phyloP scores from a whole-genome alignment of 169 alveolate species.

The Plasmodium gallinaceum region DNA sequence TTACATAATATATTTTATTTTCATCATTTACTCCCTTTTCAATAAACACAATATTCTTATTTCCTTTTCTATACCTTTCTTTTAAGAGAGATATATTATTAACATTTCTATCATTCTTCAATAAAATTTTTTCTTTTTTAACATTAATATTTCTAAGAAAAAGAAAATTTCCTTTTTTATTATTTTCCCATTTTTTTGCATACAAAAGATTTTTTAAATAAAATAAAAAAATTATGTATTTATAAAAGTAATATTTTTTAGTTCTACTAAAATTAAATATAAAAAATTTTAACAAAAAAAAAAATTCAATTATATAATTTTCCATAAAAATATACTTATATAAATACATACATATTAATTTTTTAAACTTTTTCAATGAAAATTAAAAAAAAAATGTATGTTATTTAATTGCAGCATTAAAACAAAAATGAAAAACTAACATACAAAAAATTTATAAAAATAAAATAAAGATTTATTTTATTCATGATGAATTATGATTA shows the following conservation, averaged over 20 bases:
- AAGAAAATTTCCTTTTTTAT: conserved; percentile 4
- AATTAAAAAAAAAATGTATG: too few species aligned
- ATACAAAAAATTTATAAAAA: too few species aligned
- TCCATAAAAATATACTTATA: conserved; percentile 56
- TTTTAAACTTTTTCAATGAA: too few species aligned
- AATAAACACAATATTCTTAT: conserved; percentile 55
- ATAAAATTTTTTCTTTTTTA: neutral
- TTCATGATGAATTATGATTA: too few species aligned
- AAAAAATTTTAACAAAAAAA: conserved; percentile 53
- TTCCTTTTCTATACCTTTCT: conserved; percentile 3
- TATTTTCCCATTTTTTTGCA: conserved; percentile 26
- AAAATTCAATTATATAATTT: conserved; percentile 40
- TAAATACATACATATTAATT: conserved; percentile 21
- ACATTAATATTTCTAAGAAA: conserved; percentile 16
- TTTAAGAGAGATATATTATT: conserved; percentile 21
- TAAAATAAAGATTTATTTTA: too few species aligned
- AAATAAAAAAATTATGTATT: conserved; percentile 21
- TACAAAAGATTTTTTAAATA: conserved; percentile 39
- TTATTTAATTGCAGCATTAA: too few species aligned
- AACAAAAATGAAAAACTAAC: too few species aligned
- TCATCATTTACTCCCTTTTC: conserved; percentile 22
- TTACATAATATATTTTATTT: conserved; percentile 47
- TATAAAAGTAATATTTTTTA: conserved; percentile 13
- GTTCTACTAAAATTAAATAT: conserved; percentile 19
- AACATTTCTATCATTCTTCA: neutral